Base-by-base conservation (phyloP, 2,329 filamentous ascomycete genomes). In the Colletotrichum kahawae region DNA sequence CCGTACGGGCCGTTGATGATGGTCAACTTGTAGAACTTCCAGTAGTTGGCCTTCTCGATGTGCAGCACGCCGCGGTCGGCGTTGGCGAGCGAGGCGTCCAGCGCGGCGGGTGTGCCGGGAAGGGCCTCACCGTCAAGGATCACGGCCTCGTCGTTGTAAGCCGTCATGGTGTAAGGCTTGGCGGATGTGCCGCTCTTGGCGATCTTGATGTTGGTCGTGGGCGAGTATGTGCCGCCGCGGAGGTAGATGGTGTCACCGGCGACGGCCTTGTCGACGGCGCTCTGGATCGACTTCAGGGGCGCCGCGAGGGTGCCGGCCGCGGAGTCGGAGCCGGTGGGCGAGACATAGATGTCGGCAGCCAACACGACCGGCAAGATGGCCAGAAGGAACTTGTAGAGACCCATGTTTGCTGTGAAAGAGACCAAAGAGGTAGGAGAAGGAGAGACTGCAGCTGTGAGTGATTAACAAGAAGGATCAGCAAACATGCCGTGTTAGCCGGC, bases 141-240 rank as follows among this genome's bases (percentile, higher is more conserved):
- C 4, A 88, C 86, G 56, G 83, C 83, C 76, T 89, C 87, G 7
- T 78, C 79, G 13, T 82, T 79, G 72, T 88, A 89, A 0, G 87
- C 81, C 16, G 82, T 81, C 34, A 89, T 78, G 0, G 85, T 87
- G 63, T 85, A 86, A 2, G 85, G 86, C 3, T 82, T 79, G 0
- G 82, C 80, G 16, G 81, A 77, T 1, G 83, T 86, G 31, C 87
- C 87, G 38, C 83, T 84, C 70, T 85, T 85, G 57, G 81, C 85
- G 79, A 89, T 83, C 77, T 88, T 86, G 60, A 89, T 87, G 78
- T 89, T 89, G 43, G 82, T 84, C 1, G 84, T 85, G 0, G 84
- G 85, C 54, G 82, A 80, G 80, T 89, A 89, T 36, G 76, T 70
- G 4, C 82, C 83, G 66, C 82, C 82, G 27, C 82, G 81, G 60